Conservation (phyloP, 129 eudicot species). For the Centella asiatica region DNA sequence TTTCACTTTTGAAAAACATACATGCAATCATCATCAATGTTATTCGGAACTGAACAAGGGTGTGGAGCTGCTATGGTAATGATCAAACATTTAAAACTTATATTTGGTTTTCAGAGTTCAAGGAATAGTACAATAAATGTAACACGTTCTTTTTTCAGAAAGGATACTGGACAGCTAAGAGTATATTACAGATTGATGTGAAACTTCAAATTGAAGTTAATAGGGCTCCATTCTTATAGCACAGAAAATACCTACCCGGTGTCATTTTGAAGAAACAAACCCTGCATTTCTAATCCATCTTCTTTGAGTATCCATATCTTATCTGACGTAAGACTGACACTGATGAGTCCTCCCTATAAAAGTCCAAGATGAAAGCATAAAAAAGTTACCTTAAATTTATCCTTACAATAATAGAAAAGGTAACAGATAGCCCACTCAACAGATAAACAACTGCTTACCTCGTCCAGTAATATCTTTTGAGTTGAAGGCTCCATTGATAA, state of each 20-base stretch:
- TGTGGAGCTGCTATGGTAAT: no score
- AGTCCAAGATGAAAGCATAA: conserved; percentile 12
- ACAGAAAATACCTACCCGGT: conserved; percentile 35
- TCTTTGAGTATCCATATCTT: conserved; percentile 75
- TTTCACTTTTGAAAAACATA: no score
- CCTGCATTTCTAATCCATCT: conserved; percentile 52
- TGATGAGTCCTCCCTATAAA: conserved; percentile 55
- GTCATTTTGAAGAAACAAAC: conserved; percentile 22
- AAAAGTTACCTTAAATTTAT: not conserved
- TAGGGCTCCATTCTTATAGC: not conserved
- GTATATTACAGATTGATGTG: no score
- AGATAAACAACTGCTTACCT: conserved; percentile 28
- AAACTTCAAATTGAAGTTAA: not conserved
- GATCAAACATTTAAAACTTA: no score
- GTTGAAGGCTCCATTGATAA: conserved; percentile 47
- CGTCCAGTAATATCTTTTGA: conserved; percentile 43
- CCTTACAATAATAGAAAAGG: conserved; percentile 6
- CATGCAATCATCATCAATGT: no score
- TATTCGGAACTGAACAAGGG: no score
- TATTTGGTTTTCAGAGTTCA: no score
- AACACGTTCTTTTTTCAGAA: no score
- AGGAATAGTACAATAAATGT: no score
- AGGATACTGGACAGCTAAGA: no score
- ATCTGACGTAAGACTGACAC: conserved; percentile 57
- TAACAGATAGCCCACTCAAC: conserved; percentile 16